Evolutionary conservation across 2,329 filamentous ascomycete species (phyloP), one percentile per base, ranked within the genome.

Genomic region (Penicillium sp.): DNA sequence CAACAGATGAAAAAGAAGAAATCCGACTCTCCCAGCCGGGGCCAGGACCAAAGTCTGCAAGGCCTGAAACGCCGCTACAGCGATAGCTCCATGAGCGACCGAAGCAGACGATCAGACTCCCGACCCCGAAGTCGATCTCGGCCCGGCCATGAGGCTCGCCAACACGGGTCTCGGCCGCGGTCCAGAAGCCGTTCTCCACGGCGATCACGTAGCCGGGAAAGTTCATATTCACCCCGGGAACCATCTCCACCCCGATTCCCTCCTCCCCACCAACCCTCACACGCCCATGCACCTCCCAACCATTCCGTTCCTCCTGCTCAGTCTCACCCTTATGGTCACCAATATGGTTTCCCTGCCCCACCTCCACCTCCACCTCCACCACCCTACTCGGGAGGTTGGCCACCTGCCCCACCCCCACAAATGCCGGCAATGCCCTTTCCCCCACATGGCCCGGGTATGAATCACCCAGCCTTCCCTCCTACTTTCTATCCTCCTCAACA

Each of bases 1-100:
- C 81, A 91, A 63, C 90, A 89, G 68, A 95, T 95, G 89, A 91
- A 88, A 74, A 75, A 71, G 59, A 66, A 73, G 49, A 59, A 63
- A 25, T 66, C 62, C n/a, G 59, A 68, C 44, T 53, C 52, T 69
- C 77, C 58, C 73, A 81, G 49, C 78, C 80, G 1, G 77, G 85
- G 67, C 69, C 79, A 64, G 76, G 81, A 53, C 79, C 80, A 3
- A 77, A 85, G 64, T 69, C 61, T 59, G 33, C 62, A 63, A 45
- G 81, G 66, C 43, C 77, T 74, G 53, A 70, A 73, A 55, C 66
- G 75, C 50, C 72, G 77, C 39, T 75, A 78, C 61, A 78, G 75
- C 59, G 67, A 72, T 53, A 77, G 72, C 48, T 62, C 62, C 11
- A 68, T 67, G 53, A 72, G 68, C 46, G 64, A 70, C 25, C 65